Conservation (phyloP, 164 flowering plant genomes). For the Platanus orientalis region DNA sequence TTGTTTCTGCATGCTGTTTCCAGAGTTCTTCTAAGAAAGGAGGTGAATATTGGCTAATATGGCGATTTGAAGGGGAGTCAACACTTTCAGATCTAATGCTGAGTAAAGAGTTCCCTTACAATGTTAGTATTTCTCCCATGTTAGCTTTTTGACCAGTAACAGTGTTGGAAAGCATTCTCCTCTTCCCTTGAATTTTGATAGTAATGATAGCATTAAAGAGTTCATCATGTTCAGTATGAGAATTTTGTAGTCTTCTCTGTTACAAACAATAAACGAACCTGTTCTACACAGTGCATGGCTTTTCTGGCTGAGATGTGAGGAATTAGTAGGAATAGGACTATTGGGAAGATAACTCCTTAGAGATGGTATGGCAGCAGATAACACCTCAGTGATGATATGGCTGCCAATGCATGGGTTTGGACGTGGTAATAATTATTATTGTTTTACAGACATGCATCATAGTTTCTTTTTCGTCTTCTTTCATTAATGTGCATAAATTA, state of each 20-base stretch:
- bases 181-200: too few relatives aligned
- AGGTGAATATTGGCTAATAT: slow-evolving; percentile 87
- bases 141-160: too few relatives aligned
- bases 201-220: background rate
- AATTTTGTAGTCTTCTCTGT: background rate
- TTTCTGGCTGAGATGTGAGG: too few relatives aligned
- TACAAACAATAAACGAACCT: background rate
- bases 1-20: slow-evolving; percentile 14
- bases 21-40: slow-evolving; percentile 84
- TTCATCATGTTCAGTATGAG: too few relatives aligned
- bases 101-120: slow-evolving; percentile 95
- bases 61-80: slow-evolving; percentile 89
- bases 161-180: too few relatives aligned
- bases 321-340: background rate
- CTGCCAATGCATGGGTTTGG: background rate
- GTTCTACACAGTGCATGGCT: background rate
- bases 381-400: too few relatives aligned
- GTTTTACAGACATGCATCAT: too few relatives aligned
- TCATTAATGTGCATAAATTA: background rate
- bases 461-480: background rate
- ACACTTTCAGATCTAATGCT: slow-evolving; percentile 83
- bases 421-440: background rate
- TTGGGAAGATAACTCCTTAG: background rate
- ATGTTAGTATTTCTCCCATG: slow-evolving; percentile 90
- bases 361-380: background rate